Evolutionary conservation across 331 rosid species (phyloP), one percentile per base, ranked within the genome.

Genomic region (Quercus tomentella): DNA sequence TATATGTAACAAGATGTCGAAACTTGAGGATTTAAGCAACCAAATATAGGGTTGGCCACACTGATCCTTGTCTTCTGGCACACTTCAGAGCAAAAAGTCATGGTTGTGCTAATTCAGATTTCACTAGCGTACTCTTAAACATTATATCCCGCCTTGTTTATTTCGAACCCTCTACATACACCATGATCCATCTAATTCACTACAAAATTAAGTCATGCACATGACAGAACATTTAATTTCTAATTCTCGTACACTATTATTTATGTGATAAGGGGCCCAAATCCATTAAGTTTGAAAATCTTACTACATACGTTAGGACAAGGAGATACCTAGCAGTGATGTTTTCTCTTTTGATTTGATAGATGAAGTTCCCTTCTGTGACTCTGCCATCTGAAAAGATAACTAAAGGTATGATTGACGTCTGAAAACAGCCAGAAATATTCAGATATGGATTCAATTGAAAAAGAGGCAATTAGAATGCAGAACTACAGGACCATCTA

Each of bases 361-460:
- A 55, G 94, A 77, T n/a, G 95, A 73, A 79, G 82, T 77, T 80
- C 84, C 92, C 85, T 89, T 90, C 73, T 81, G 52, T 65, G 93
- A 80, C 76, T 91, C 92, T 58, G 82, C 87, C 99, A 95, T 95
- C 76, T 76, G 81, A 74, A 43, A 63, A 78, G 81, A 82, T 75
- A 56, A 66, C 75, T 49, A 82, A 73, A n/a, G 9, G 74, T 66
- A 77, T 41, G 60, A 71, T 73, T 73, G 78, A 77, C 84, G 58
- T 78, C 82, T 70, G 71, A 74, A 79, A 51, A 79, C 41, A 82
- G 35, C 58, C 65, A 67, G 72, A 74, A 84, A 54, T 52, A 73
- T 71, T 55, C 70, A 72, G 25, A 43, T 43, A 23, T 54, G 60
- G 31, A 60, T 71, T 77, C 77, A 77, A 77, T 33, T n/a, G 20